Evolutionary conservation across 176 grass and related monocot species (phyloP).

Genomic region (maize (Zea mays)): DNA sequence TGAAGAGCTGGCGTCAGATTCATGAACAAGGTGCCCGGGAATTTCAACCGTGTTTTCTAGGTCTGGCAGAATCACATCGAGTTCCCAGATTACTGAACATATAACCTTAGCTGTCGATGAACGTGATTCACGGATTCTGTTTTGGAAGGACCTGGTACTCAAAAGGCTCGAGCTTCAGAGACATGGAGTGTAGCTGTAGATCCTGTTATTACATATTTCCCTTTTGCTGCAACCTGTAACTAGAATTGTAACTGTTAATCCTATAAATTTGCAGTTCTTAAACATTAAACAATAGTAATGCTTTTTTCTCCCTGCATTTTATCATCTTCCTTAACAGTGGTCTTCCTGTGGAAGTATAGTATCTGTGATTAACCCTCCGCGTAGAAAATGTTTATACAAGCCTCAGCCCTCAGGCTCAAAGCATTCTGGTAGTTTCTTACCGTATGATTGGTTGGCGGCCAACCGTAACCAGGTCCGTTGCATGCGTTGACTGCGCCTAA

Average conservation of each 20-base stretch:
- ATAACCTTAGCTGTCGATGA: neutral
- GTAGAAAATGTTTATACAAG: neutral
- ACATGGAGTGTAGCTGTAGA: neutral
- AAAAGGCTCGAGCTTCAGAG: neutral
- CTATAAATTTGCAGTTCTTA: slow-evolving; percentile 1
- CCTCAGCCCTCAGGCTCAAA: neutral
- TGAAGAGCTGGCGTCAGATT: slow-evolving; percentile 44
- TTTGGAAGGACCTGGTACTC: neutral
- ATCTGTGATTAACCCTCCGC: neutral
- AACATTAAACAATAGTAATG: neutral
- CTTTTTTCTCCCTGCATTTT: neutral
- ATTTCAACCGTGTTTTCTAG: neutral
- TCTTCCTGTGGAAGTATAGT: neutral
- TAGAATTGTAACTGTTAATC: neutral
- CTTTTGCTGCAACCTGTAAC: neutral
- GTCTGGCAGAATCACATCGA: neutral
- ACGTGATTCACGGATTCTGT: neutral
- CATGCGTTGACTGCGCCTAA: too few relatives aligned
- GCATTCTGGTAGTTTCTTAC: neutral
- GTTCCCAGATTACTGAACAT: neutral
- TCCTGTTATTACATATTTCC: neutral
- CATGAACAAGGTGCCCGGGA: neutral
- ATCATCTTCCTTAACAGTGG: neutral
- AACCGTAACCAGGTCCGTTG: too few relatives aligned
- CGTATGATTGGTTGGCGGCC: too few relatives aligned